phyloP scores from a whole-genome alignment of 306 rosid species.

The Malus fusca region DNA sequence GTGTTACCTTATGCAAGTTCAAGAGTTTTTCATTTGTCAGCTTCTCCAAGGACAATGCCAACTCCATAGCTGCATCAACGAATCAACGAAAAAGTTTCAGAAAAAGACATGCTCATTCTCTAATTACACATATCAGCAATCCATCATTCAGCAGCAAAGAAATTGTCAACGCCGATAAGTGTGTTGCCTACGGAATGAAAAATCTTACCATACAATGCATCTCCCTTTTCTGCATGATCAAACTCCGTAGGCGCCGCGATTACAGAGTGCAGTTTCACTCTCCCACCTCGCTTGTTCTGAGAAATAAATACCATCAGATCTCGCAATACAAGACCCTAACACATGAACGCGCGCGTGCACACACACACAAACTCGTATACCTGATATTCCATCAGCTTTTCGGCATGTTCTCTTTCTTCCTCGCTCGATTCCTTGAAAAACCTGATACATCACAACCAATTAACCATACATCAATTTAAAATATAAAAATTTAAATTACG shows the following conservation, averaged over 20 bases:
- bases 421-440: slow-evolving; percentile 79
- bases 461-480: not conserved
- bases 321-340: not conserved
- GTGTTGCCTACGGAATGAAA: not conserved
- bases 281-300: slow-evolving; percentile 84
- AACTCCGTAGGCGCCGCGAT: slow-evolving; percentile 57
- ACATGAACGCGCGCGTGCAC: not conserved
- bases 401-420: slow-evolving; percentile 88
- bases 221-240: slow-evolving; percentile 60
- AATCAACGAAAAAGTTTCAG: not conserved
- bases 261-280: slow-evolving; percentile 55
- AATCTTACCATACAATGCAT: slow-evolving; percentile 61
- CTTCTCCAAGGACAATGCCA: slow-evolving; percentile 79
- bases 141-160: not conserved
- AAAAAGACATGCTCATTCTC: not conserved
- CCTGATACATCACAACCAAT: slow-evolving; percentile 33
- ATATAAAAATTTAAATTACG: no score
- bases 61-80: slow-evolving; percentile 72
- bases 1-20: slow-evolving; percentile 51
- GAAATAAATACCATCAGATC: not conserved
- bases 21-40: slow-evolving; percentile 74
- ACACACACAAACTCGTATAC: slow-evolving; percentile 5
- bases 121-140: not conserved
- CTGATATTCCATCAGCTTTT: slow-evolving; percentile 80
- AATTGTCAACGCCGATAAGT: not conserved